These are phyloP conservation scores for Pelargonium citronellum DNA, from an alignment of 441 rosid species.

Conservation along the genomic window DNA sequence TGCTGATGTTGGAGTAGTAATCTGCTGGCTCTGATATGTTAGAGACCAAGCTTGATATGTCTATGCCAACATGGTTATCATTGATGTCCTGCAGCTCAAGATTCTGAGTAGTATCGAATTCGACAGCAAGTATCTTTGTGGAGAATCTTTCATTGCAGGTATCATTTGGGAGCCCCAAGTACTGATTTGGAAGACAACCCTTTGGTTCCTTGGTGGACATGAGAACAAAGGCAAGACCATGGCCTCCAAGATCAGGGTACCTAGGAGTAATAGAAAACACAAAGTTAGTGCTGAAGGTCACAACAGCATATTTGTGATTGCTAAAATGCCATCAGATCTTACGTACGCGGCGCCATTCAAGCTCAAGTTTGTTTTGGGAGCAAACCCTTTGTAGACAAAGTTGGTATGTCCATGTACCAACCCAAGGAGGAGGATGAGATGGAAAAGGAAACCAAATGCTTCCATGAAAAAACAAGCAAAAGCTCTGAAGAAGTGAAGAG, in stretches of 20 bases:
- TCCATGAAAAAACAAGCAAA: background rate
- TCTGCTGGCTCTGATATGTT: slow-evolving; percentile 23
- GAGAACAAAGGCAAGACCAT: slow-evolving; percentile 24
- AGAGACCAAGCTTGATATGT: slow-evolving; percentile 29
- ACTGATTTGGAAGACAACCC: slow-evolving; percentile 19
- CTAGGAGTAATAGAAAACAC: slow-evolving; percentile 17
- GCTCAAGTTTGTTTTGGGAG: slow-evolving; percentile 15
- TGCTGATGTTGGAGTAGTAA: slow-evolving; percentile 15
- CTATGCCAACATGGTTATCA: slow-evolving; percentile 39
- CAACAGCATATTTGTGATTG: slow-evolving; percentile 9
- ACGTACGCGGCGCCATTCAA: slow-evolving; percentile 15
- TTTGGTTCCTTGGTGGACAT: slow-evolving; percentile 9
- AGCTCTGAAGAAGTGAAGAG: background rate
- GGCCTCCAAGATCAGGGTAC: slow-evolving; percentile 24
- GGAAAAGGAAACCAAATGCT: slow-evolving; percentile 3
- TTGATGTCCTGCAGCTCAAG: slow-evolving; percentile 25
- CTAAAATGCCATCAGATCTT: slow-evolving; percentile 16
- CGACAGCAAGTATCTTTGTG: slow-evolving; percentile 28
- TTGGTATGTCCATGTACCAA: background rate
- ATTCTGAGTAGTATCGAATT: slow-evolving; percentile 24
- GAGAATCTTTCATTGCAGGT: slow-evolving; percentile 18
- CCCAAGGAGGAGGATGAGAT: background rate
- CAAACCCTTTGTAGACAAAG: slow-evolving; percentile 19
- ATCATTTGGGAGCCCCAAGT: slow-evolving; percentile 28
- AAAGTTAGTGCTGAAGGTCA: slow-evolving; percentile 19